Conservation (phyloP, 2,329 filamentous ascomycete genomes). For the Talaromyces funiculosus region DNA sequence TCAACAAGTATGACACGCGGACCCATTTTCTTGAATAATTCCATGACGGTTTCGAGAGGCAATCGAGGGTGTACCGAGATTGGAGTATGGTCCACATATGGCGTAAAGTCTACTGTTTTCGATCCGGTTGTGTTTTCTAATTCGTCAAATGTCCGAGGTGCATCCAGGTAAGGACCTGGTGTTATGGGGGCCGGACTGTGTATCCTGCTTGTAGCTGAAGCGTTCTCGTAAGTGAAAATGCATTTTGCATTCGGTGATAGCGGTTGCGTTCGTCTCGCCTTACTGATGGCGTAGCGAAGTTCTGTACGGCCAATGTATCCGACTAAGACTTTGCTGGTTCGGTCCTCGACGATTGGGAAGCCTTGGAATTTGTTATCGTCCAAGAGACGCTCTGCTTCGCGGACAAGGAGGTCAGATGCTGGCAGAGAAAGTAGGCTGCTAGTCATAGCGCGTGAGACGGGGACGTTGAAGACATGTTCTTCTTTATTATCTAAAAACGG, state of each 20-base stretch:
- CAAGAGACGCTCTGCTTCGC: slow-evolving; percentile 71
- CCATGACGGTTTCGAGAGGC: slow-evolving; percentile 94
- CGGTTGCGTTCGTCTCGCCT: slow-evolving; percentile 62
- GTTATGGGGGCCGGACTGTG: slow-evolving; percentile 12
- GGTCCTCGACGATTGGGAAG: slow-evolving; percentile 82
- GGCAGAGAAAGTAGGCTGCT: slow-evolving; percentile 68
- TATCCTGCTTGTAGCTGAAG: slow-evolving; percentile 22
- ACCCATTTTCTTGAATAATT: slow-evolving; percentile 96
- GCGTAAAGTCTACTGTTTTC: slow-evolving; percentile 68
- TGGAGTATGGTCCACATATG: slow-evolving; percentile 83
- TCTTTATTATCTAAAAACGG: slow-evolving; percentile 97
- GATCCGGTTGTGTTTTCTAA: slow-evolving; percentile 53
- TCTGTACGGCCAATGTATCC: slow-evolving; percentile 94
- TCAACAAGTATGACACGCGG: slow-evolving; percentile 90
- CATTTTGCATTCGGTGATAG: slow-evolving; percentile 66
- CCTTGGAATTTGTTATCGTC: slow-evolving; percentile 79
- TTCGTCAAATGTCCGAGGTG: slow-evolving; percentile 55
- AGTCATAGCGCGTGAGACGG: slow-evolving; percentile 87
- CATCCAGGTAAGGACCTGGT: slow-evolving; percentile 9
- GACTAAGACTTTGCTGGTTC: slow-evolving; percentile 63
- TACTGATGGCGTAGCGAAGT: slow-evolving; percentile 81
- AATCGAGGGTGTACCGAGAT: slow-evolving; percentile 86
- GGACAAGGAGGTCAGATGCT: slow-evolving; percentile 65
- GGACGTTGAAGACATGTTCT: slow-evolving; percentile 92
- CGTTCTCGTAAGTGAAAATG: slow-evolving; percentile 59